These are phyloP conservation scores for Saccharomycopsis crataegensis DNA, from an alignment of 1,139 yeast species.

Conservation along the genomic window DNA sequence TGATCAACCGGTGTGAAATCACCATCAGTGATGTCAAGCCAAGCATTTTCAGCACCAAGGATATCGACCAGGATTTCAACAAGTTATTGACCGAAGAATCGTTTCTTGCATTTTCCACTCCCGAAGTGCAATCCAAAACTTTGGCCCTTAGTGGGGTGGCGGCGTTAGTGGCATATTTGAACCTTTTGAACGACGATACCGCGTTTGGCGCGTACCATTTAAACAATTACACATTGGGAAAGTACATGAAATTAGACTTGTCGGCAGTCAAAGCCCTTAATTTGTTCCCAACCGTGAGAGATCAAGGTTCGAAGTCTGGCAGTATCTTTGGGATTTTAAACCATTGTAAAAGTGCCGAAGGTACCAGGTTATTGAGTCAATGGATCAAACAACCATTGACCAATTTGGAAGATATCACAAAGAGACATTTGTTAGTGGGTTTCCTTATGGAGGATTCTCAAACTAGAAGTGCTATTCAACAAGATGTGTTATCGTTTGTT, in stretches of 20 bases:
- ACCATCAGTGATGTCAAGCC: constrained; percentile 56
- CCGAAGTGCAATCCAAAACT: constrained; percentile 34
- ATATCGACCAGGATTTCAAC: constrained; percentile 66
- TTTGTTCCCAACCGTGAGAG: constrained; percentile 58
- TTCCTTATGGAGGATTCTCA: constrained; percentile 63
- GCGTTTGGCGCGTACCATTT: constrained; percentile 49
- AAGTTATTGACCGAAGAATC: constrained; percentile 47
- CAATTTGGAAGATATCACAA: constrained; percentile 45
- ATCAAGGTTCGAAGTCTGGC: constrained; percentile 41
- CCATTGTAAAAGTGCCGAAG: constrained; percentile 80
- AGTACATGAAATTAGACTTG: constrained; percentile 83
- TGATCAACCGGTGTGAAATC: constrained; percentile 68
- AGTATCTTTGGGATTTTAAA: constrained; percentile 79
- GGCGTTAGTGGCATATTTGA: constrained; percentile 59
- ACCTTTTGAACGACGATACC: constrained; percentile 47
- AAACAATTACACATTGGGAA: constrained; percentile 59
- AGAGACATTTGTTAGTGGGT: constrained; percentile 69
- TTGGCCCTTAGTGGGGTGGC: constrained; percentile 37
- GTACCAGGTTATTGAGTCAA: constrained; percentile 76
- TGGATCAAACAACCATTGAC: constrained; percentile 96
- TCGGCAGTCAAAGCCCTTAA: constrained; percentile 86
- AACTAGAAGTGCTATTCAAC: constrained; percentile 57
- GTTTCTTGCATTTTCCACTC: constrained; percentile 49
- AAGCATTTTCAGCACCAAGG: constrained; percentile 47
- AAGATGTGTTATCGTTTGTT: constrained; percentile 59